Base-by-base conservation (phyloP, 2,329 filamentous ascomycete species). In the Talaromyces islandicus region DNA sequence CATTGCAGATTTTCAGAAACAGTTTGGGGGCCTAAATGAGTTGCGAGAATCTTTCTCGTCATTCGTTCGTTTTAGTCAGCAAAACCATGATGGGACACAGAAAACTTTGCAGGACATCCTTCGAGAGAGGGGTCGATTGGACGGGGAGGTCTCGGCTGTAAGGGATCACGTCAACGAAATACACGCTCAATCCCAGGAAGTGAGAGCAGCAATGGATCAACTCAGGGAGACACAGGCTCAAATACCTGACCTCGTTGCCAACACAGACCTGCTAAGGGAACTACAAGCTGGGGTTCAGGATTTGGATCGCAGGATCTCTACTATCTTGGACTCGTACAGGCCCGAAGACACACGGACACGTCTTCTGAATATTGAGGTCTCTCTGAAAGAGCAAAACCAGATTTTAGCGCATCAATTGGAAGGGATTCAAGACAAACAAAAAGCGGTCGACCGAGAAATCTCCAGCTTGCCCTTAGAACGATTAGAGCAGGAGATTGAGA, bases 111-210 rank as follows among this genome's bases (percentile, higher is more conserved):
- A 60, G 14, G 60, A 63, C 21, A 54, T 66, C 53, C 61, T 58
- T 14, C 19, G 56, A 25, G 64, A 66, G 52, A 61, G 59, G 6
- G 54, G 62, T 51, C 63, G 63, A 3, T 50, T 67, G 21, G 52
- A 27, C 21, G 46, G 29, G 12, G 41, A 59, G 38, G 24, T 55
- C 14, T 32, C 57, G 27, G 14, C 38, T 5, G 29, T 59, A 11
- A 35, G 14, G 19, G 30, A 29, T 11, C 46, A 29, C 30, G 38
- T 61, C 25, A 11, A 32, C 25, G 21, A 58, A 27, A 24, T 61
- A 24, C 52, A 55, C 38, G 6, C 2, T 19, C 41, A 58, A 30
- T 19, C 25, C n/a, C 55, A 43, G 25, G 41, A 30, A n/a, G 25
- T 48, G 41, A 52, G 14, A 29, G 48, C 48, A 52, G 19, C 48